A percentile compares a stretch with the other conserved stretches of the same genome.
These are phyloP conservation scores for Shiraia sp. DNA, from an alignment of 2,329 filamentous ascomycete species.

Conservation along the genomic window DNA sequence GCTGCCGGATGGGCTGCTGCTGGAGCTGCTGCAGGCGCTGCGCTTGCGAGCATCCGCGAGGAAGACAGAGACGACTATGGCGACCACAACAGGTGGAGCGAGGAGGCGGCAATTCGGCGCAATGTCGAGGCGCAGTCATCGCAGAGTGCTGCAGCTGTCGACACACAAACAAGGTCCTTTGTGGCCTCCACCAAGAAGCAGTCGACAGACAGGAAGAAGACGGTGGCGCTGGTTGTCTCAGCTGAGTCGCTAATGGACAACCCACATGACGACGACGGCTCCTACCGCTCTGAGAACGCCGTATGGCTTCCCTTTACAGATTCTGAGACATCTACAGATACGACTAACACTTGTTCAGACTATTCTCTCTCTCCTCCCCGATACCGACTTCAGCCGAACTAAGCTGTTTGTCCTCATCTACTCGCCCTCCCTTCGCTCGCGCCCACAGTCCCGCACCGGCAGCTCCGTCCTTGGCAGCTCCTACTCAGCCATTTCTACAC, in stretches of 20 bases:
- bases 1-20: conserved; percentile 81
- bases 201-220: conserved; percentile 57
- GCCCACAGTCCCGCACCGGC: conserved; percentile 45
- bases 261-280: conserved; percentile 59
- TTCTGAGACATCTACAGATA: neutral
- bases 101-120: conserved; percentile 76
- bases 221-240: conserved; percentile 85
- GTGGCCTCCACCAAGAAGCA: conserved; percentile 33
- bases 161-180: conserved; percentile 38
- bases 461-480: conserved; percentile 73
- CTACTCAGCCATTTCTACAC: conserved; percentile 78
- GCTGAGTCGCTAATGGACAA: conserved; percentile 68
- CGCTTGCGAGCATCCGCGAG: conserved; percentile 80
- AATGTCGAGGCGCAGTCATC: conserved; percentile 44
- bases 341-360: conserved; percentile 46
- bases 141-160: conserved; percentile 39
- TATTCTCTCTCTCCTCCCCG: conserved; percentile 85
- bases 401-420: conserved; percentile 91
- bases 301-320: conserved; percentile 58
- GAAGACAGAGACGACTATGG: conserved; percentile 79
- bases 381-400: conserved; percentile 71
- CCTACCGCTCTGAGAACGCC: conserved; percentile 72
- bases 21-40: conserved; percentile 79
- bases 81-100: conserved; percentile 90
- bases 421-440: conserved; percentile 76